Conservation (phyloP, 345 rosid genomes). For the Nephelium lappaceum region DNA sequence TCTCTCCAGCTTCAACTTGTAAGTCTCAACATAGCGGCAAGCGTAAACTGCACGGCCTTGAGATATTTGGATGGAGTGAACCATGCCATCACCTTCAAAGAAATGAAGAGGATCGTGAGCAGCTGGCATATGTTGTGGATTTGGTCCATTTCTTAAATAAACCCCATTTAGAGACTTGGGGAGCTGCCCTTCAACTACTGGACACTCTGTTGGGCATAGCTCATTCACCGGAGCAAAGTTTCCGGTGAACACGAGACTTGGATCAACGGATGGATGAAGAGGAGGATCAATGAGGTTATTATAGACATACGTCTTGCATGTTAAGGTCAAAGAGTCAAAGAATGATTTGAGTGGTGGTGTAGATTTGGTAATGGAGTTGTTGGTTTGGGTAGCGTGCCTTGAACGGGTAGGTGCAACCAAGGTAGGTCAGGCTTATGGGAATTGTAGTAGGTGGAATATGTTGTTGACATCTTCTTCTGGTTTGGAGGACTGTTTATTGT, state of each 20-base stretch:
- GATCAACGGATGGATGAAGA: constrained; percentile 22
- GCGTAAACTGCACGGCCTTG: constrained; percentile 19
- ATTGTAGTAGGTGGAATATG: too few species aligned
- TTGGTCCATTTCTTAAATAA: constrained; percentile 33
- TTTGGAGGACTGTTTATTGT: neutral
- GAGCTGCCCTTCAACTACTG: constrained; percentile 21
- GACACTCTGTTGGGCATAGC: constrained; percentile 7
- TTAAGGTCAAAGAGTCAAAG: neutral
- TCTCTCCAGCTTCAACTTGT: constrained; percentile 24
- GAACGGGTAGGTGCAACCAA: too few species aligned
- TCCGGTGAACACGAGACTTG: constrained; percentile 17
- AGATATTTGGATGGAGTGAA: constrained; percentile 23
- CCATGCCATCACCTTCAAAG: constrained; percentile 35
- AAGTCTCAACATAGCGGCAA: constrained; percentile 30
- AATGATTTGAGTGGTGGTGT: neutral
- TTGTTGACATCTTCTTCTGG: neutral
- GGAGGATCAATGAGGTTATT: constrained; percentile 21
- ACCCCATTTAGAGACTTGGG: constrained; percentile 21
- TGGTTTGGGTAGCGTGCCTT: neutral
- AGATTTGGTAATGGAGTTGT: neutral
- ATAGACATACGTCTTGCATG: neutral
- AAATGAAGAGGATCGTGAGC: constrained; percentile 25
- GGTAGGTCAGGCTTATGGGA: too few species aligned
- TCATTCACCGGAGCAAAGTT: constrained; percentile 31
- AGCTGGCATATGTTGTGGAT: constrained; percentile 18